phyloP scores from a whole-genome alignment of 2,329 filamentous ascomycete genomes.

The Teratosphaeria destructans region DNA sequence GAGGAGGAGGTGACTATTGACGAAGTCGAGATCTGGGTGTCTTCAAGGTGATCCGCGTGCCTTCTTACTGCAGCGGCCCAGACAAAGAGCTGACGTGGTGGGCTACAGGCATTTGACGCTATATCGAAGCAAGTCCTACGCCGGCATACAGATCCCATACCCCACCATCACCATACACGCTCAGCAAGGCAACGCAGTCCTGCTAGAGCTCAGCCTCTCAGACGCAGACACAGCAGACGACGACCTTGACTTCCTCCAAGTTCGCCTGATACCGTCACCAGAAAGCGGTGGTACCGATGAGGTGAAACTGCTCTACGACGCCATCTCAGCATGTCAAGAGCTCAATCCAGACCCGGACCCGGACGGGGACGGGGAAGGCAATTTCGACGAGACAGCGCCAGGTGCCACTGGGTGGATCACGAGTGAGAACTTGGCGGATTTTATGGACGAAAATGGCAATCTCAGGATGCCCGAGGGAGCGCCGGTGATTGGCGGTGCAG shows the following conservation, averaged over 20 bases:
- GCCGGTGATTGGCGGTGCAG: constrained; percentile 46
- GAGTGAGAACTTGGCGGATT: constrained; percentile 78
- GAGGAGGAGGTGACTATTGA: constrained; percentile 9
- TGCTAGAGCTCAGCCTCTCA: constrained; percentile 59
- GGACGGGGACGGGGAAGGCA: constrained; percentile 39
- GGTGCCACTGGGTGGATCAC: constrained; percentile 80
- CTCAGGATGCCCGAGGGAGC: constrained; percentile 64
- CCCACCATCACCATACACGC: constrained; percentile 66
- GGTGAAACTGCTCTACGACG: constrained; percentile 48
- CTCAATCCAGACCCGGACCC: constrained; percentile 61
- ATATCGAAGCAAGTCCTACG: constrained; percentile 48
- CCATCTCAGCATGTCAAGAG: constrained; percentile 65
- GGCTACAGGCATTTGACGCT: constrained; percentile 46
- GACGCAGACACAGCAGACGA: constrained; percentile 50
- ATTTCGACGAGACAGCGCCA: constrained; percentile 48
- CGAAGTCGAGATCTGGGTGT: constrained; percentile 38
- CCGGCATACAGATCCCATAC: constrained; percentile 61
- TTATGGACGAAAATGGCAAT: constrained; percentile 70
- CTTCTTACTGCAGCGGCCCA: neutral
- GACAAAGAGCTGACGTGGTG: neutral
- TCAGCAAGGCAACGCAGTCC: constrained; percentile 52
- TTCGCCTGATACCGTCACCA: constrained; percentile 50
- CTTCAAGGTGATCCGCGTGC: constrained; percentile 29
- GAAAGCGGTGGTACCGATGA: neutral
- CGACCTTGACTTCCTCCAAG: constrained; percentile 52